Percentiles rank a stretch among this genome's conserved stretches.
Evolutionary conservation across 176 grass and related monocot genomes (phyloP).

Genomic region (Avena eriantha): DNA sequence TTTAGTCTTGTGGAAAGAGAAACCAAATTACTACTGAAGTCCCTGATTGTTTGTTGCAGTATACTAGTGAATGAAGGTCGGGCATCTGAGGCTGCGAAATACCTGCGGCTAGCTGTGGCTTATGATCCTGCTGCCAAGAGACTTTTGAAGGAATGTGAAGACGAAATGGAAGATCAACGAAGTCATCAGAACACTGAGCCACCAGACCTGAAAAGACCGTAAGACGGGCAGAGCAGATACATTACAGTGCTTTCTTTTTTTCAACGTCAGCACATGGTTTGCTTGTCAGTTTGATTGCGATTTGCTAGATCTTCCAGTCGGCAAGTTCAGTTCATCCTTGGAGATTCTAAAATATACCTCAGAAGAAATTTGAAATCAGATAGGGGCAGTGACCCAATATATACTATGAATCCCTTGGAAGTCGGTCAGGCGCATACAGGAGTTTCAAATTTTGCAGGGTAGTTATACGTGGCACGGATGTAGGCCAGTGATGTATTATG

Average conservation of each 20-base stretch:
- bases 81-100: conserved; percentile 76
- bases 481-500: background rate
- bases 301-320: background rate
- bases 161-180: conserved; percentile 41
- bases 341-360: background rate
- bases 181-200: conserved; percentile 32
- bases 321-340: background rate
- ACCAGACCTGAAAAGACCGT: conserved; percentile 14
- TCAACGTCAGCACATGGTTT: background rate
- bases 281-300: background rate
- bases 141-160: conserved; percentile 75
- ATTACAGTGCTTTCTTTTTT: background rate
- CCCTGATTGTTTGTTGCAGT: conserved; percentile 47
- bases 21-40: conserved; percentile 8
- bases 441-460: conserved; percentile 6
- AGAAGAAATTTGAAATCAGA: background rate
- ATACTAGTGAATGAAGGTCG: conserved; percentile 65
- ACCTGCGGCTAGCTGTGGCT: conserved; percentile 56
- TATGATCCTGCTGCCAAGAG: conserved; percentile 70
- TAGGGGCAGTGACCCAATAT: background rate
- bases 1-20: conserved; percentile 6
- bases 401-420: background rate
- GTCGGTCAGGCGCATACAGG: background rate
- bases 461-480: background rate
- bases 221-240: background rate